These are phyloP conservation scores for Kodamaea arcana DNA, from an alignment of 1,139 yeast genomes.

Conservation along the genomic window DNA sequence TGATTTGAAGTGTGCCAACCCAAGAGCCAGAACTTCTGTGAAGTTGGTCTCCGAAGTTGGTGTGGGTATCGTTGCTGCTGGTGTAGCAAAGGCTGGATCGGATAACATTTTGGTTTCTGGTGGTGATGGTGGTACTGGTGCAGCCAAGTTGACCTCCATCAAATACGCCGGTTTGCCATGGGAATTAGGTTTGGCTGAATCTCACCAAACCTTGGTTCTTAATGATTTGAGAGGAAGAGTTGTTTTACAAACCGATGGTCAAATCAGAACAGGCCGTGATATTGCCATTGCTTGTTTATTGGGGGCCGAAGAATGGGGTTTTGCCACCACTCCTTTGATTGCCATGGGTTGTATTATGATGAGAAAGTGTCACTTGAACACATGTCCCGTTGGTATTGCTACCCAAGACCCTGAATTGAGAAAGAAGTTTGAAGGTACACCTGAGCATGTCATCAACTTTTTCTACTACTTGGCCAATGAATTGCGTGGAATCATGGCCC, in stretches of 20 bases:
- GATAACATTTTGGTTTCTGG: conserved; percentile 94
- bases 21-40: conserved; percentile 94
- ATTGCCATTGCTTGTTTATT: conserved; percentile 92
- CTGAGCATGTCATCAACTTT: conserved; percentile 97
- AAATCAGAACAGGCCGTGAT: conserved; percentile 92
- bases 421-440: conserved; percentile 91
- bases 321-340: conserved; percentile 94
- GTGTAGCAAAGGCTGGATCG: conserved; percentile 98
- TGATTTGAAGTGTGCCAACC: conserved; percentile 94
- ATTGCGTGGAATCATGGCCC: conserved; percentile 88
- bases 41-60: conserved; percentile 97
- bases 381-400: conserved; percentile 98
- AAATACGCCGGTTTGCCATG: conserved; percentile 97
- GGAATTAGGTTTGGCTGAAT: conserved; percentile 98
- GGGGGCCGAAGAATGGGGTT: conserved; percentile 98
- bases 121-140: conserved; percentile 99
- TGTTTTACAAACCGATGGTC: conserved; percentile 95
- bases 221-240: conserved; percentile 96
- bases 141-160: conserved; percentile 95
- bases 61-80: conserved; percentile 98
- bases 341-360: conserved; percentile 97
- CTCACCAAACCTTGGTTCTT: conserved; percentile 94
- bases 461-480: conserved; percentile 93
- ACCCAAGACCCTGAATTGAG: conserved; percentile 96
- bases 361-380: conserved; percentile 88